Evolutionary conservation across 192 early-diverging fungal genomes (phyloP).

Genomic region (Backusella sp.): DNA sequence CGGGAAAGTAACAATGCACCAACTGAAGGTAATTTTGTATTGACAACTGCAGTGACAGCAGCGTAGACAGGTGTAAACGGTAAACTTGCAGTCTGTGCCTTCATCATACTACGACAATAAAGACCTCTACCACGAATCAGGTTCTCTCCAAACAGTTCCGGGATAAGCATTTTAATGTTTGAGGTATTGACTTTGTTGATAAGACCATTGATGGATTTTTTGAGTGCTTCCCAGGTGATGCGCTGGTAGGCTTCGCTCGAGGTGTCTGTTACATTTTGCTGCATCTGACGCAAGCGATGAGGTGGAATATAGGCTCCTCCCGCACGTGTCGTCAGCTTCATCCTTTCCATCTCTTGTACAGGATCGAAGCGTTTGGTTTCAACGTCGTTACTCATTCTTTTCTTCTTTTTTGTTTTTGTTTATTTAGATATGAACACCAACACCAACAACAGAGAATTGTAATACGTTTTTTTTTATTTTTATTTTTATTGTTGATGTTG

Average conservation of each 20-base stretch:
- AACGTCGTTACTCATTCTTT: conserved; percentile 11
- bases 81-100: conserved; percentile 82
- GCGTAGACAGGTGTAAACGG: conserved; percentile 94
- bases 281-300: conserved; percentile 74
- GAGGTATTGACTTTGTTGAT: conserved; percentile 93
- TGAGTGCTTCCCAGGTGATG: conserved; percentile 90
- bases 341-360: conserved; percentile 38
- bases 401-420: not conserved
- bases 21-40: conserved; percentile 91
- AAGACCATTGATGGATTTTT: conserved; percentile 92
- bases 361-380: conserved; percentile 35
- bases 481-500: not conserved
- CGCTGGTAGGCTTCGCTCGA: conserved; percentile 74
- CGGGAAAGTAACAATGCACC: conserved; percentile 86
- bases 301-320: conserved; percentile 89
- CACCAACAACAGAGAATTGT: not conserved
- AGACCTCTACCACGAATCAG: conserved; percentile 91
- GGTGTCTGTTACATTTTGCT: conserved; percentile 68
- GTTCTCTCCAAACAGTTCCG: conserved; percentile 89
- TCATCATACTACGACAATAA: conserved; percentile 82
- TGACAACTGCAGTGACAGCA: conserved; percentile 81
- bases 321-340: conserved; percentile 46
- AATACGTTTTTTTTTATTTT: not conserved
- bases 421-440: not conserved
- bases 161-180: conserved; percentile 89